These are phyloP conservation scores for Boletus vermiculosoides DNA, from an alignment of 768 basidiomycete species.

Conservation along the genomic window DNA sequence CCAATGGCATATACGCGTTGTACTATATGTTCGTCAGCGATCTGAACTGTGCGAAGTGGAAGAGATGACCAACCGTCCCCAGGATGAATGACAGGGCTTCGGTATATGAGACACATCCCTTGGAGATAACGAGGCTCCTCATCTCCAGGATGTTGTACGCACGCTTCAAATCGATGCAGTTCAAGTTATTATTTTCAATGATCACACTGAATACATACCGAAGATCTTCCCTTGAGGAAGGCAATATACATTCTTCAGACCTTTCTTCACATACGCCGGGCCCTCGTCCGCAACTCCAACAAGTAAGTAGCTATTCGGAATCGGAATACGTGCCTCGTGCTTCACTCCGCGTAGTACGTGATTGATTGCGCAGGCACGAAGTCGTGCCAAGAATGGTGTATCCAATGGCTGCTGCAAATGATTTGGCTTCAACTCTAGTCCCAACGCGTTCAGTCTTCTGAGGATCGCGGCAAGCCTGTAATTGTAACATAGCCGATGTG, in stretches of 20 bases:
- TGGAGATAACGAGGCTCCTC: slow-evolving; percentile 52
- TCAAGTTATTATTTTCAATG: background rate
- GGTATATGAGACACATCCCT: slow-evolving; percentile 61
- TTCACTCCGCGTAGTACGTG: slow-evolving; percentile 73
- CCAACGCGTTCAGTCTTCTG: slow-evolving; percentile 44
- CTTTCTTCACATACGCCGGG: slow-evolving; percentile 53
- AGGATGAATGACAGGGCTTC: slow-evolving; percentile 74
- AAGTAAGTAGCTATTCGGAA: slow-evolving; percentile 65
- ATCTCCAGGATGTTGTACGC: slow-evolving; percentile 53
- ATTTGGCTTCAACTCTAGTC: slow-evolving; percentile 46
- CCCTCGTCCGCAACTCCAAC: slow-evolving; percentile 87
- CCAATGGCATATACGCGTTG: slow-evolving; percentile 73
- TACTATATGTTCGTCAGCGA: slow-evolving; percentile 39
- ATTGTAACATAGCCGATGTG: slow-evolving; percentile 43
- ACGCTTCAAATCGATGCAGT: slow-evolving; percentile 40
- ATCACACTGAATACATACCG: slow-evolving; percentile 41
- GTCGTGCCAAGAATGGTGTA: slow-evolving; percentile 53
- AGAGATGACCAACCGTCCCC: slow-evolving; percentile 56
- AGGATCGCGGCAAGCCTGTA: slow-evolving; percentile 56
- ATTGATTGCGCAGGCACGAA: slow-evolving; percentile 61
- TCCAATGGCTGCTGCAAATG: slow-evolving; percentile 40
- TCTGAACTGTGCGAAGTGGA: background rate
- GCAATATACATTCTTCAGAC: slow-evolving; percentile 51
- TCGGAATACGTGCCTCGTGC: slow-evolving; percentile 68
- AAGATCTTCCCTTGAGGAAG: slow-evolving; percentile 62